phyloP scores from a whole-genome alignment of 768 basidiomycete genomes.

The Austroboletus festivus region DNA sequence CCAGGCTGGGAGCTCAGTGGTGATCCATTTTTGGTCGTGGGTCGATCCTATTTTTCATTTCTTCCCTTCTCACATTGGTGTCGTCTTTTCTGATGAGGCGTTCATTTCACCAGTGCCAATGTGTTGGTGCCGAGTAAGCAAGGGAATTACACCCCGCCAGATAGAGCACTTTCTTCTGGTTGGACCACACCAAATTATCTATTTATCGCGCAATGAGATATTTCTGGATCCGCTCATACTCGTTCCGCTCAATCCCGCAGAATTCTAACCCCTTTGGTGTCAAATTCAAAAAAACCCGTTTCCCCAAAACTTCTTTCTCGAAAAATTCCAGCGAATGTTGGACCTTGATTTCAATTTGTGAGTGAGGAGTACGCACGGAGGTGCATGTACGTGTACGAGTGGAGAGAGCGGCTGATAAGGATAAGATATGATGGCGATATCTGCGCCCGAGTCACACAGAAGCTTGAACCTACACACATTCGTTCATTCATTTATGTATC shows the following conservation, averaged over 20 bases:
- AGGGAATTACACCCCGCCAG: too few species aligned
- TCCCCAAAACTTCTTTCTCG: neutral
- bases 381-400: neutral
- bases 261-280: neutral
- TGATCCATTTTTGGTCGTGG: neutral
- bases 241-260: slow-evolving; percentile 1
- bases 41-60: slow-evolving; percentile 1
- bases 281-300: slow-evolving; percentile 1
- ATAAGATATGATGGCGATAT: neutral
- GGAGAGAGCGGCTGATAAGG: neutral
- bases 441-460: neutral
- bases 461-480: neutral
- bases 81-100: slow-evolving; percentile 1
- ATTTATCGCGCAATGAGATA: neutral
- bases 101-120: neutral
- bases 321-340: neutral
- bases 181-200: too few species aligned
- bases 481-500: neutral
- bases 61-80: neutral
- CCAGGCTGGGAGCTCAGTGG: neutral
- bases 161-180: too few species aligned
- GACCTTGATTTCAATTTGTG: too few species aligned
- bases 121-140: neutral
- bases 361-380: too few species aligned
- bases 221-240: slow-evolving; percentile 9